phyloP scores from a whole-genome alignment of 2,329 filamentous ascomycete genomes.

The Colletotrichum sp. region DNA sequence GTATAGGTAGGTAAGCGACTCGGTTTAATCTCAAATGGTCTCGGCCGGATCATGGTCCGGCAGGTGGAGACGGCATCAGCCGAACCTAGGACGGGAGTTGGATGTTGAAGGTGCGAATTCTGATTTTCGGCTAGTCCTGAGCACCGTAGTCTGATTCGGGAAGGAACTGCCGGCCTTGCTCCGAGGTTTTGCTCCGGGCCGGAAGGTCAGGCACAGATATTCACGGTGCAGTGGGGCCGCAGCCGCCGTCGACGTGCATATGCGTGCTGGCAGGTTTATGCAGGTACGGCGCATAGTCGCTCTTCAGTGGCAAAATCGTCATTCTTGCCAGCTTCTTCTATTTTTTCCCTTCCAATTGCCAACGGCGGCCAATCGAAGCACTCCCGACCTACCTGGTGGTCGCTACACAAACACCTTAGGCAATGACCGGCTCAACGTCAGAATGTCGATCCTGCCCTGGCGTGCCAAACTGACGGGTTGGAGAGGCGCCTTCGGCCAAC shows the following conservation, averaged over 20 bases:
- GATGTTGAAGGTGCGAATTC: not conserved
- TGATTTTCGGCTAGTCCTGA: not conserved
- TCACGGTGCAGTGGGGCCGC: not conserved
- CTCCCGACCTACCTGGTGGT: not conserved
- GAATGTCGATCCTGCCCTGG: not conserved
- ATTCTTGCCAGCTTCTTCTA: not conserved
- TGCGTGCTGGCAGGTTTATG: not conserved
- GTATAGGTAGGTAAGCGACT: not conserved
- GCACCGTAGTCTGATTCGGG: not conserved
- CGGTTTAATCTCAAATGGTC: not conserved
- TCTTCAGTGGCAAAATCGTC: not conserved
- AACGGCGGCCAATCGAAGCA: not conserved
- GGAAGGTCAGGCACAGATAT: not conserved
- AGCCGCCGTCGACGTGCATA: not conserved
- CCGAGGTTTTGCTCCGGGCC: not conserved
- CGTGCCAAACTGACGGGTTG: not conserved
- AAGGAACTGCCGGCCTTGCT: not conserved
- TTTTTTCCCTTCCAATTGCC: not conserved
- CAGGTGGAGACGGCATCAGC: not conserved
- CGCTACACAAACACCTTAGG: not conserved
- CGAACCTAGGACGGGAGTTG: not conserved
- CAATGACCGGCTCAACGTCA: not conserved
- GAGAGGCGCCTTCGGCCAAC: not conserved
- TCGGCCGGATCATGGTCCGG: not conserved
- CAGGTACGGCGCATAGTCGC: slow-evolving; percentile 11